These are phyloP conservation scores for Epichloe elymi DNA, from an alignment of 2,329 filamentous ascomycete genomes.

Conservation along the genomic window DNA sequence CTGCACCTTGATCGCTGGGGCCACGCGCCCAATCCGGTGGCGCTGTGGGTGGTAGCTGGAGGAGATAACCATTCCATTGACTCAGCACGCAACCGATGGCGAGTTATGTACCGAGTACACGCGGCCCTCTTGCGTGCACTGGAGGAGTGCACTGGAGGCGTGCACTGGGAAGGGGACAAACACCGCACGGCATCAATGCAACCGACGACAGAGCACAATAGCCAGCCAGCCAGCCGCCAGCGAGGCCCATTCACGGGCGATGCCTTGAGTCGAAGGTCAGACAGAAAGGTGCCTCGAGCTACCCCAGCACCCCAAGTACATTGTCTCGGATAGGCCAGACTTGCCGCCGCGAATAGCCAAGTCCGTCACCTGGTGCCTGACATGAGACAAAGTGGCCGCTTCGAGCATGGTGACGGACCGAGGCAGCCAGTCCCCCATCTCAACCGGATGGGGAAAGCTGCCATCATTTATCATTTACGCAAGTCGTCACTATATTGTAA, in stretches of 20 bases:
- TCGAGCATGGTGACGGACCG: neutral
- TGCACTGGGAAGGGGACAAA: neutral
- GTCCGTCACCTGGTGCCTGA: no score
- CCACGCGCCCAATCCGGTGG: conserved; percentile 13
- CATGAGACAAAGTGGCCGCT: neutral
- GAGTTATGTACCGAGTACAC: no score
- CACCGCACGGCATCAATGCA: neutral
- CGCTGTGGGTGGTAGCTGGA: neutral
- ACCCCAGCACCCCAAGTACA: neutral
- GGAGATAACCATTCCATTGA: neutral
- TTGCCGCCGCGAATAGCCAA: no score
- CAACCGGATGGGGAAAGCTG: no score
- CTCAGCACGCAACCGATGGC: neutral
- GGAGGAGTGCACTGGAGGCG: neutral
- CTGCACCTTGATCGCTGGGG: conserved; percentile 4
- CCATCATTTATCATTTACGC: no score
- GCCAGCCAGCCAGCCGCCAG: no score
- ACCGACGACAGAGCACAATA: no score
- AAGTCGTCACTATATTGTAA: no score
- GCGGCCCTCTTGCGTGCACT: neutral
- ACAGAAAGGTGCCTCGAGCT: no score
- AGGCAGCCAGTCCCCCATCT: neutral
- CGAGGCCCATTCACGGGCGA: no score
- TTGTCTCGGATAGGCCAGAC: neutral
- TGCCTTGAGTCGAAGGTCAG: no score